Evolutionary conservation across 805 yeast species (phyloP), one percentile per base, ranked within the genome.

Genomic region (Saturnispora bothae): DNA sequence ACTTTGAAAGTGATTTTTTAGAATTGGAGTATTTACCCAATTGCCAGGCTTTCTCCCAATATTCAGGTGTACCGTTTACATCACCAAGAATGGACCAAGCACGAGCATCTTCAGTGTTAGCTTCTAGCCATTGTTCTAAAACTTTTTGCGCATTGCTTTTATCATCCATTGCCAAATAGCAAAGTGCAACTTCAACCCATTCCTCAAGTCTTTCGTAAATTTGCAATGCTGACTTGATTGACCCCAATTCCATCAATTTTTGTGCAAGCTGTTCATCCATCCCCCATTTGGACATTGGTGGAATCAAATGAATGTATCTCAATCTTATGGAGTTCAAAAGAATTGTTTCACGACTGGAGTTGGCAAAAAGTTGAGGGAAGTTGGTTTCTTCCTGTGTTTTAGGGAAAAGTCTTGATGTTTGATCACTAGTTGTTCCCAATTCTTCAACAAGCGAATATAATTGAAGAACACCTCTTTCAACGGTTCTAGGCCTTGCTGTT

Each of bases 391-490:
- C 61, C 22, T 46, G 49, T 5, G 63, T 48, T 33, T 55, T 66
- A 44, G 69, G 83, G 60, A 65, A 73, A 50, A 64, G 63, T 47
- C 76, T 68, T 2, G 61, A 56, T 7, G 78, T 62, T 38, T 68
- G 65, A 36, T 80, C 73, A 10, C 61, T 51, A 40, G 76, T 71
- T 40, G 78, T 68, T 2, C 89, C 94, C 19, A 85, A 64, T 55
- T 88, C 96, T 52, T 86, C 95, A 20, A 88, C 92, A 31, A 92
- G 64, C 3, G 94, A 78, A 39, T 88, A 89, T 79, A 92, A 78
- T 59, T 92, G 98, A 36, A 92, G 65, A 4, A 88, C 77, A 36
- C 97, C 97, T 55, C 98, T 71, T 60, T 92, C 97, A 18, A 89
- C 79, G 1, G 96, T 89, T 53, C 82, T 78, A 1, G 94, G 76